Conservation (phyloP, 208 protist genomes). For the Acanthamoeba pearcei region DNA sequence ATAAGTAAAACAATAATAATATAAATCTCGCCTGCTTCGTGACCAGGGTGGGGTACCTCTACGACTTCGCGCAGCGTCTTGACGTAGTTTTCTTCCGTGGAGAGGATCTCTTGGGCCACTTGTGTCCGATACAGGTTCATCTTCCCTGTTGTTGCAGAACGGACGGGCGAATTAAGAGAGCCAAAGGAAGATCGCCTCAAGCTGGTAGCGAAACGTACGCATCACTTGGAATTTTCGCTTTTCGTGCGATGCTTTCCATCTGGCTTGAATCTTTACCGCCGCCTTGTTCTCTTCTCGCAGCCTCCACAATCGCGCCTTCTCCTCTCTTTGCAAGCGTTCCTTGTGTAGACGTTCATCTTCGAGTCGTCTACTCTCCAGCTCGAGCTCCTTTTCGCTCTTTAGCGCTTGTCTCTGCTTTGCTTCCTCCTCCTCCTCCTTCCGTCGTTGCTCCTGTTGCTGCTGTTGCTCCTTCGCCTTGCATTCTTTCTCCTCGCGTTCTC, state of each 20-base stretch:
- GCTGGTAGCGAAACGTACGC: neutral
- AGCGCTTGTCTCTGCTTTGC: neutral
- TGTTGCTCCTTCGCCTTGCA: neutral
- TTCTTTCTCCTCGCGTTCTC: neutral
- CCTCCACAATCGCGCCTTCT: neutral
- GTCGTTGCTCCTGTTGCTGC: neutral
- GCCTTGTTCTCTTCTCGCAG: neutral
- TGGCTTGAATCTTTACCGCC: neutral
- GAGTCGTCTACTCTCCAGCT: neutral
- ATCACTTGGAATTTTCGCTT: constrained; percentile 52
- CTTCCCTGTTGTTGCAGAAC: neutral
- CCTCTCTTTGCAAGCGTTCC: neutral
- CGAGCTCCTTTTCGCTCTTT: neutral
- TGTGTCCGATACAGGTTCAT: constrained; percentile 53
- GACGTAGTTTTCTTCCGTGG: constrained; percentile 54
- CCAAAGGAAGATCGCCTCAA: neutral
- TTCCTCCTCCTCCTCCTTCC: constrained; percentile 34
- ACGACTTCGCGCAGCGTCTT: constrained; percentile 16
- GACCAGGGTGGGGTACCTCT: neutral
- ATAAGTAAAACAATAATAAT: neutral
- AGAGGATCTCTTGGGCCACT: constrained; percentile 40
- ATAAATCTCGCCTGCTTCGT: neutral
- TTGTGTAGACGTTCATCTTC: neutral
- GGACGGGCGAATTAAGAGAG: neutral
- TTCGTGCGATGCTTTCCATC: neutral